A percentile compares a stretch with the other conserved stretches of the same genome.
These are phyloP conservation scores for Epichloe coenophiala DNA, from an alignment of 2,329 filamentous ascomycete species.

Conservation along the genomic window DNA sequence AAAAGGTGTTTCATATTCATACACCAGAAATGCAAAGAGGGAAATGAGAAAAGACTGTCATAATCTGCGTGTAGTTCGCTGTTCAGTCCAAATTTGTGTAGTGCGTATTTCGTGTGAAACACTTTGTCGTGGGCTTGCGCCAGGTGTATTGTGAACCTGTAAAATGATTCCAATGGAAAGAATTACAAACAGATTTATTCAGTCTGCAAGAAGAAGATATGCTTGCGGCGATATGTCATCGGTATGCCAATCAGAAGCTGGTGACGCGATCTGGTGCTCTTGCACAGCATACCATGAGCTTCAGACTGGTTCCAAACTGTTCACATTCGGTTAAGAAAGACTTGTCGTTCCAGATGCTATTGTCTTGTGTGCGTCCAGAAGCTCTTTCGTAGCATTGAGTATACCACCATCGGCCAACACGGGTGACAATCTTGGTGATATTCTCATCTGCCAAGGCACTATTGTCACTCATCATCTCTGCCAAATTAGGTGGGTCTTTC, in stretches of 20 bases:
- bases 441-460: slow-evolving; percentile 62
- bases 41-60: background rate
- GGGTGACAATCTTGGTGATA: slow-evolving; percentile 84
- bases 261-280: slow-evolving; percentile 55
- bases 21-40: background rate
- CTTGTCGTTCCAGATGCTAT: slow-evolving; percentile 66
- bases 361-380: slow-evolving; percentile 29
- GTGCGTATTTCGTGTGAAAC: background rate
- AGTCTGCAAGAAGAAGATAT: background rate
- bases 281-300: slow-evolving; percentile 82
- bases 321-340: slow-evolving; percentile 72
- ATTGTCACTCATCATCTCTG: slow-evolving; percentile 60
- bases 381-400: slow-evolving; percentile 75
- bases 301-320: slow-evolving; percentile 73
- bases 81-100: background rate
- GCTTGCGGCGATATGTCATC: background rate
- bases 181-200: background rate
- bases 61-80: background rate
- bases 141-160: background rate
- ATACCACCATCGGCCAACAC: slow-evolving; percentile 95
- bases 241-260: slow-evolving; percentile 25
- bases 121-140: background rate
- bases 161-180: background rate
- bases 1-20: background rate
- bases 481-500: slow-evolving; percentile 41